Percentiles rank a stretch among this genome's conserved stretches.
phyloP scores from a whole-genome alignment of 129 eudicot species.

The Arctium minus region DNA sequence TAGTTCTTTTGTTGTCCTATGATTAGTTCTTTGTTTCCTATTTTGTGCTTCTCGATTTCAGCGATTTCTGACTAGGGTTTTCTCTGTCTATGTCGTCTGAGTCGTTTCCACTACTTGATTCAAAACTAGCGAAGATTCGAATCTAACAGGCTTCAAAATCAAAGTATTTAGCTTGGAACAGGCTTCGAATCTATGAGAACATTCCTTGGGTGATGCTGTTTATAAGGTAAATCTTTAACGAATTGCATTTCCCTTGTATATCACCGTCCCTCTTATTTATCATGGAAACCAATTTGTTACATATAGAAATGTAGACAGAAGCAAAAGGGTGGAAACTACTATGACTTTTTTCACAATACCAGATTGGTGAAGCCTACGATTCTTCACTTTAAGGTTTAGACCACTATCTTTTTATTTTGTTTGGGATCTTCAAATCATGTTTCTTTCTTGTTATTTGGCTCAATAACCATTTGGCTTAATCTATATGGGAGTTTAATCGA shows the following conservation, averaged over 20 bases:
- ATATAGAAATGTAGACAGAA: constrained; percentile 66
- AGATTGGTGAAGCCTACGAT: constrained; percentile 93
- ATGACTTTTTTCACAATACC: constrained; percentile 72
- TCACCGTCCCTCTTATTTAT: not conserved
- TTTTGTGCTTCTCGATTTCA: too few species aligned
- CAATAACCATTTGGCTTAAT: not conserved
- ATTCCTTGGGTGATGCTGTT: constrained; percentile 77
- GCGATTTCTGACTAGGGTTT: too few species aligned
- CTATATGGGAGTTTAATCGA: not conserved
- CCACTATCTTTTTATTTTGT: not conserved
- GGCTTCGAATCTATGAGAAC: constrained; percentile 58
- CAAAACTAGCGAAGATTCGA: too few species aligned
- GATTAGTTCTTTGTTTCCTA: too few species aligned
- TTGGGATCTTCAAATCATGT: not conserved
- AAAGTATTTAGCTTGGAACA: too few species aligned
- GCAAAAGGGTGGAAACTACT: constrained; percentile 72
- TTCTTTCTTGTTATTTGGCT: constrained; percentile 2
- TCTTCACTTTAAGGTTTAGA: constrained; percentile 77
- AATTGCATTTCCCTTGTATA: not conserved
- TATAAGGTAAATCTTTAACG: constrained; percentile 46
- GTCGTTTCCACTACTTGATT: too few species aligned
- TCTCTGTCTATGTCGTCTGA: too few species aligned
- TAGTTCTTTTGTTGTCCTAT: too few species aligned
- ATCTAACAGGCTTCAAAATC: too few species aligned
- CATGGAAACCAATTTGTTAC: not conserved